Evolutionary conservation across 2,329 filamentous ascomycete species (phyloP).

Genomic region (Xylaria hypoxylon): DNA sequence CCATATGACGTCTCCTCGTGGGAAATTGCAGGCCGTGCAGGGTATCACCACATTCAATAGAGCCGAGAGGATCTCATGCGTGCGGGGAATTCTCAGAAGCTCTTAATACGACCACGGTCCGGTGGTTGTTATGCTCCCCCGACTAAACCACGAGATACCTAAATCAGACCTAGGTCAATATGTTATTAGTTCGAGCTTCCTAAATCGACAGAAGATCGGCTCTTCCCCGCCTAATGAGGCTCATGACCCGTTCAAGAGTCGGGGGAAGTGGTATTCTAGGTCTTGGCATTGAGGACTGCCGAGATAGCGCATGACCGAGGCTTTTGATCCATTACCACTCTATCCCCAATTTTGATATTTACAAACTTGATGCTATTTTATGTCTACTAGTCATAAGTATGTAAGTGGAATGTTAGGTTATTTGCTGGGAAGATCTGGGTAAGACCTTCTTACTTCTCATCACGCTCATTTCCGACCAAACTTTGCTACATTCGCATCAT

Average conservation of each 20-base stretch:
- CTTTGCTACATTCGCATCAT: neutral
- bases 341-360: neutral
- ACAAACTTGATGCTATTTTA: neutral
- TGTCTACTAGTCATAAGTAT: neutral
- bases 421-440: neutral
- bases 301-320: constrained; percentile 18
- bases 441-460: neutral
- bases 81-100: constrained; percentile 39
- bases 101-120: constrained; percentile 12
- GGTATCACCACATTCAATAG: constrained; percentile 17
- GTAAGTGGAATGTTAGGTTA: neutral
- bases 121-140: constrained; percentile 4
- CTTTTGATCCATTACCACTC: neutral
- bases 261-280: constrained; percentile 28
- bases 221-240: constrained; percentile 29
- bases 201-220: constrained; percentile 34
- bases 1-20: constrained; percentile 36
- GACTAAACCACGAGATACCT: constrained; percentile 10
- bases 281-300: constrained; percentile 24
- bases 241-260: constrained; percentile 33
- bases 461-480: neutral
- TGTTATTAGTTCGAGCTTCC: constrained; percentile 30
- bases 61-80: constrained; percentile 24
- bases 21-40: constrained; percentile 25
- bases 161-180: neutral